A percentile compares a stretch with the other conserved stretches of the same genome.
phyloP scores from a whole-genome alignment of 495 filamentous ascomycete species.

The Penicillium odoratum region DNA sequence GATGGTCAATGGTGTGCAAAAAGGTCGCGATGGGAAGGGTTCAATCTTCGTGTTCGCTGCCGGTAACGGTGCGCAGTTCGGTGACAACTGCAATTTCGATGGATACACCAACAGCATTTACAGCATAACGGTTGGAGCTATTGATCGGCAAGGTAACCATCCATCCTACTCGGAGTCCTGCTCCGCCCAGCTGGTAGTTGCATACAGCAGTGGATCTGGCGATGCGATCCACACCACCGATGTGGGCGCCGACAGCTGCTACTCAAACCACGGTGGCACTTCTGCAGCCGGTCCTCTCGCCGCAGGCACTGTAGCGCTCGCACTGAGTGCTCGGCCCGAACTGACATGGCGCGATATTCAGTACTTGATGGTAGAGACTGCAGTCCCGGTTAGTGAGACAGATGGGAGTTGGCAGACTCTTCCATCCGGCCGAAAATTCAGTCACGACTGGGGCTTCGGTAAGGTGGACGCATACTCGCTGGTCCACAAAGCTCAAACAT shows the following conservation, averaged over 20 bases:
- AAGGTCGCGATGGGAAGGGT: constrained; percentile 79
- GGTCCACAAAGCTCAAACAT: constrained; percentile 82
- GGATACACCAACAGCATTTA: constrained; percentile 99
- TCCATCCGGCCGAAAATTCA: constrained; percentile 78
- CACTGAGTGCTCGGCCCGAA: constrained; percentile 79
- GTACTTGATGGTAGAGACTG: constrained; percentile 82
- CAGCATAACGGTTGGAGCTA: constrained; percentile 92
- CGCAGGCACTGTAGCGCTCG: constrained; percentile 91
- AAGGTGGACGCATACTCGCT: constrained; percentile 87
- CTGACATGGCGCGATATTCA: constrained; percentile 94
- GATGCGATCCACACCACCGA: constrained; percentile 96
- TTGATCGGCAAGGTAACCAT: constrained; percentile 81
- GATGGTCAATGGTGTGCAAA: constrained; percentile 88
- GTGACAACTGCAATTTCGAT: constrained; percentile 99
- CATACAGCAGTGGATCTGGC: constrained; percentile 87
- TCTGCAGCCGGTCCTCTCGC: constrained; percentile 93
- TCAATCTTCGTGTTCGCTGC: constrained; percentile 97
- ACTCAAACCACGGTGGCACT: constrained; percentile 81
- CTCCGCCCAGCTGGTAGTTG: constrained; percentile 91
- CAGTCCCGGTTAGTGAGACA: constrained; percentile 74
- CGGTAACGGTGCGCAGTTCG: constrained; percentile 83
- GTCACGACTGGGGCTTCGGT: constrained; percentile 92
- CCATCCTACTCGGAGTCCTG: constrained; percentile 95
- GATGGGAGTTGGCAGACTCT: constrained; percentile 80
- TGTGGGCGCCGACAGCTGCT: constrained; percentile 80